Evolutionary conservation across 331 rosid species (phyloP), one percentile per base, ranked within the genome.

Genomic region (Stylosanthes scabra): DNA sequence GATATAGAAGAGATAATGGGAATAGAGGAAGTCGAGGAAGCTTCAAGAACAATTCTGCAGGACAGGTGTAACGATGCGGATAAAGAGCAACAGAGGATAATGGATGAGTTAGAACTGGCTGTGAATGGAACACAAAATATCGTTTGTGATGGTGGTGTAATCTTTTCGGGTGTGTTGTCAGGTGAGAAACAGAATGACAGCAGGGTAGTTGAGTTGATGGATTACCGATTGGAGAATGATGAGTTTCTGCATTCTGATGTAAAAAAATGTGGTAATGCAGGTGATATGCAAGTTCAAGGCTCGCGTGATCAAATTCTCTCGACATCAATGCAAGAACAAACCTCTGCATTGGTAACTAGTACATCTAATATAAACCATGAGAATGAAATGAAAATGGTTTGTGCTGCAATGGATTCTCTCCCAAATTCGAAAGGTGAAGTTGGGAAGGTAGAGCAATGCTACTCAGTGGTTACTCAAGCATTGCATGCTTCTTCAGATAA

Each of bases 91-190:
- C 79, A 74, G n/a, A 76, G 37, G 71, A 70, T 56, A 62, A 79
- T 78, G 57, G 83, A 85, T 15, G 91, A 84, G 69, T 82, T 80
- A 10, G 84, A 83, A 76, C 52, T 68, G 59, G 77, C 70, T 16
- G 57, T 81, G 75, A 68, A 80, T 66, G 92, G 87, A 63, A 59
- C 77, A 65, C 84, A 77, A 59, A 79, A 69, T 12, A 75, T 11
- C 74, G 55, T 78, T 46, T 61, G 58, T 70, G 89, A 72, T 63
- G 59, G 39, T 55, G 78, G 59, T 62, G 28, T 46, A 56, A 64
- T 50, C 39, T 72, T 68, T 59, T 27, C 14, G 7, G 47, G 54
- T 44, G 20, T 14, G 11, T 72, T 74, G 63, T 65, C 47, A 8
- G 63, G 56, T 27, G 75, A 69, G 73, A 72, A 78, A 55, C 68